A percentile compares a stretch with the other conserved stretches of the same genome.
Evolutionary conservation across 2,329 filamentous ascomycete species (phyloP).

Genomic region (Lasiodiplodia citricola): DNA sequence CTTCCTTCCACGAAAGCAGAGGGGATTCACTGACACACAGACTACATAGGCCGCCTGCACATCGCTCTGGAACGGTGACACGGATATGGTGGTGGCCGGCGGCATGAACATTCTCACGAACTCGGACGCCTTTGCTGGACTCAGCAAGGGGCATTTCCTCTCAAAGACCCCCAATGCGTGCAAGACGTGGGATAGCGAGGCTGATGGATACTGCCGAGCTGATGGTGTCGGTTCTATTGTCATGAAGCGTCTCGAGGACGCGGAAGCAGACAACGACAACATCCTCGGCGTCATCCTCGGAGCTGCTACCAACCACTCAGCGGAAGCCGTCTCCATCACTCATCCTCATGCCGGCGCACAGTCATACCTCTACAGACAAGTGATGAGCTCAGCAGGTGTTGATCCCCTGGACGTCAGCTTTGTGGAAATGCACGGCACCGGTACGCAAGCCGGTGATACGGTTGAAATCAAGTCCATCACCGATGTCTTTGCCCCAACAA

Average conservation of each 20-base stretch:
- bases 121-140: conserved; percentile 51
- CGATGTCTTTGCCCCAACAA: conserved; percentile 32
- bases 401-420: conserved; percentile 39
- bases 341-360: conserved; percentile 34
- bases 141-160: conserved; percentile 35
- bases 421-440: conserved; percentile 41
- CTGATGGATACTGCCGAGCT: conserved; percentile 44
- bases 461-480: conserved; percentile 33
- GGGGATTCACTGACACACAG: too few species aligned
- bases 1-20: too few species aligned
- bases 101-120: conserved; percentile 35
- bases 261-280: conserved; percentile 43
- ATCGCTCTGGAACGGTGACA: conserved; percentile 29
- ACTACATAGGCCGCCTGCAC: conserved; percentile 30
- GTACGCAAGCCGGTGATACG: conserved; percentile 37
- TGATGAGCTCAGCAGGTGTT: conserved; percentile 40
- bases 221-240: conserved; percentile 39
- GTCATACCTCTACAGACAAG: conserved; percentile 23
- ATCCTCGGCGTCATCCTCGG: conserved; percentile 38
- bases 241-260: conserved; percentile 43
- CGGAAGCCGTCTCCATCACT: conserved; percentile 37
- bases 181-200: conserved; percentile 40
- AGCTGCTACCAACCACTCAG: conserved; percentile 51
- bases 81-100: conserved; percentile 36
- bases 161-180: conserved; percentile 34